Evolutionary conservation across 2,329 filamentous ascomycete genomes (phyloP), one percentile per base, ranked within the genome.

Genomic region (Trematosphaeria pertusa): DNA sequence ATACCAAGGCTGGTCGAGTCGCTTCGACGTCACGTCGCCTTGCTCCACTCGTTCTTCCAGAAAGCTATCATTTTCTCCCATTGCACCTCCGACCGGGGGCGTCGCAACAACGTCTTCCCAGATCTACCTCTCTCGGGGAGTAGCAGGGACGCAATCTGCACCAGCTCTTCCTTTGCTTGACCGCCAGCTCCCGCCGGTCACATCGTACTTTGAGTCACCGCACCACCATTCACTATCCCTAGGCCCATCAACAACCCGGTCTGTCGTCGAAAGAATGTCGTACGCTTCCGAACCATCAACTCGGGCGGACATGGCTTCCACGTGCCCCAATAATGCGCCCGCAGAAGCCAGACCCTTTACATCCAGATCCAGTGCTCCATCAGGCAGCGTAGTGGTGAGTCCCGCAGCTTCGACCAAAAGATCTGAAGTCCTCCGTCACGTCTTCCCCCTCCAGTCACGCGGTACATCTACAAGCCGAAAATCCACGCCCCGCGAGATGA

Each of bases 91-190:
- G 10, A 33, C 30, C 20, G 56, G 64, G 50, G 63, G 62, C 61
- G 58, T 54, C 56, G 34, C 41, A 40, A 75, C 56, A 20, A 78
- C 75, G 75, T 76, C 76, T 72, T 78, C 75, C 36, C 72, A 77
- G 48, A 78, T 78, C 26, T 65, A 76, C 43, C 67, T 79, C 38
- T 78, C 76, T 18, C 61, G 75, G 43, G 75, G 71, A 42, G 73
- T 78, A 48, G 75, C 75, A 32, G 67, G 61, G 21, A 65, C 69
- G 22, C 55, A 67, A 44, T 66, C 66, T 20, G 55, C 61, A 31
- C 53, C 62, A 28, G 43, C 52, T n/a, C 50, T 61, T 55, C 52
- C 65, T 44, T n/a, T 54, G 31, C 31, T 48, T 12, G 35, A 52
- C 44, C 24, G 24, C 24, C 7, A 28, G 24, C 51, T 48, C 41